Conservation (phyloP, 2,329 filamentous ascomycete species). For the Erysiphe pulchra region DNA sequence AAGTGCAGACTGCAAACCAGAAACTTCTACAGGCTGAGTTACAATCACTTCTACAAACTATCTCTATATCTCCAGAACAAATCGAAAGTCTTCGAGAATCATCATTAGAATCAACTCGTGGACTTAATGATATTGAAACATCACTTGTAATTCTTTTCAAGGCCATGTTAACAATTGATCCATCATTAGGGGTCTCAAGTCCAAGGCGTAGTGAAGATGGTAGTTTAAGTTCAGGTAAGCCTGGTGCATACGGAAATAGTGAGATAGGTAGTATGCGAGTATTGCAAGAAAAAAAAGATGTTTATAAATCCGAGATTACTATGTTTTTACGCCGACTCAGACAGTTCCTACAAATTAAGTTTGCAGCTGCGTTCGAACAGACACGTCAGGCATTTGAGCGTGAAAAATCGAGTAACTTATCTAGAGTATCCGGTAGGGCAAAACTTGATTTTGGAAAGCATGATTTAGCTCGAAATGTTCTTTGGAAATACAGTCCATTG, state of each 20-base stretch:
- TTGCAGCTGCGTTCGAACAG: conserved; percentile 48
- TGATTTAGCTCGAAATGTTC: conserved; percentile 39
- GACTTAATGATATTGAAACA: conserved; percentile 52
- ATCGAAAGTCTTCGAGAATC: conserved; percentile 49
- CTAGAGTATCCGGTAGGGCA: conserved; percentile 19
- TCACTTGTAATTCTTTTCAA: conserved; percentile 65
- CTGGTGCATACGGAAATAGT: conserved; percentile 21
- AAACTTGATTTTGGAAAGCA: conserved; percentile 50
- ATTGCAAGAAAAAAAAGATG: conserved; percentile 79
- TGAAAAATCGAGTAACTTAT: conserved; percentile 24
- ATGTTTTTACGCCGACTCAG: conserved; percentile 57
- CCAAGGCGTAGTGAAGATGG: conserved; percentile 17
- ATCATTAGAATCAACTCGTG: conserved; percentile 43
- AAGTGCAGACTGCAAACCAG: conserved; percentile 92
- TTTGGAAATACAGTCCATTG: conserved; percentile 76
- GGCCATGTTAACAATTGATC: conserved; percentile 83
- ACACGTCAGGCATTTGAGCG: conserved; percentile 32
- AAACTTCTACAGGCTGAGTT: conserved; percentile 74
- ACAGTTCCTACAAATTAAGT: conserved; percentile 60
- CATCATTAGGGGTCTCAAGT: conserved; percentile 31
- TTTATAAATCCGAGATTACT: conserved; percentile 53
- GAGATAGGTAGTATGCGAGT: conserved; percentile 63
- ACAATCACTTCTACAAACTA: conserved; percentile 67
- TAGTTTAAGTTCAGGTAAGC: conserved; percentile 11
- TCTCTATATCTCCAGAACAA: conserved; percentile 57